These are phyloP conservation scores for Lantana camara DNA, from an alignment of 257 asterid species.

Conservation along the genomic window DNA sequence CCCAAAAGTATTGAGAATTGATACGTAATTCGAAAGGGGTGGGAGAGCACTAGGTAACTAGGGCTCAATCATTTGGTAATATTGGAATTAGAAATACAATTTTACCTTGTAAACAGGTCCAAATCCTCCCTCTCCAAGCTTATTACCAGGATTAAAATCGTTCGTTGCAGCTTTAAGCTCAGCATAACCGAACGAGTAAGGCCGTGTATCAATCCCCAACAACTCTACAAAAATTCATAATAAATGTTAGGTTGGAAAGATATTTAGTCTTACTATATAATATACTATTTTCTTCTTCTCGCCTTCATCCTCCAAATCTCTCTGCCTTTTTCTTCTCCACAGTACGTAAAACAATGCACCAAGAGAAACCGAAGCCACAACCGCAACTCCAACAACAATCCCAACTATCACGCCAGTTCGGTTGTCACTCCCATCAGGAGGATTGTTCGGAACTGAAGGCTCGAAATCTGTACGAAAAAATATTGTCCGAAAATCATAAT, in stretches of 20 bases:
- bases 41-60: too few relatives aligned
- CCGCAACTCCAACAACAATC: constrained; percentile 47
- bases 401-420: constrained; percentile 67
- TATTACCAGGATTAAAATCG: constrained; percentile 64
- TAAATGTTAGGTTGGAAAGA: neutral
- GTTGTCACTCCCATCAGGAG: constrained; percentile 36
- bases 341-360: constrained; percentile 34
- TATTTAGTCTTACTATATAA: neutral
- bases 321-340: constrained; percentile 49
- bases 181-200: constrained; percentile 66
- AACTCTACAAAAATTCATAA: constrained; percentile 57
- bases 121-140: constrained; percentile 95
- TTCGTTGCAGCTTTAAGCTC: constrained; percentile 72
- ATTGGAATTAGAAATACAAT: neutral
- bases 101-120: constrained; percentile 89
- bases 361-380: constrained; percentile 38
- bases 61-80: neutral
- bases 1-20: too few relatives aligned
- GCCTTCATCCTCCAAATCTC: constrained; percentile 56
- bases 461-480: constrained; percentile 49
- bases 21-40: too few relatives aligned
- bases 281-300: neutral
- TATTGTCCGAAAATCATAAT: too few relatives aligned
- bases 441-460: constrained; percentile 56
- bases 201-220: constrained; percentile 67